Evolutionary conservation across 352 stramenopile species (phyloP).

Genomic region (Blastocystis sp.): DNA sequence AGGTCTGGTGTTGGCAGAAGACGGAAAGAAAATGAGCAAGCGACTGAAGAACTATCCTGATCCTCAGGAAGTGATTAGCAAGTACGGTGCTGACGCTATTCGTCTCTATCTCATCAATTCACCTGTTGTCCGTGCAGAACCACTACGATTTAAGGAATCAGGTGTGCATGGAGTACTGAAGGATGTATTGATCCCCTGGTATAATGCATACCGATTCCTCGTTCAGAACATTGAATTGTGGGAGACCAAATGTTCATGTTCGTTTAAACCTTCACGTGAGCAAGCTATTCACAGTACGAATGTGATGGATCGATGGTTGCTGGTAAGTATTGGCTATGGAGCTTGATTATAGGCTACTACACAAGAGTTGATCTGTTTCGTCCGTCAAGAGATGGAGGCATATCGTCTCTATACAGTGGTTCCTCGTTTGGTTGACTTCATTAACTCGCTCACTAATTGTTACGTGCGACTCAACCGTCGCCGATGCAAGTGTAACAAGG

Average conservation of each 20-base stretch:
- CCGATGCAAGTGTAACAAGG: slow-evolving; percentile 87
- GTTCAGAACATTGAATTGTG: slow-evolving; percentile 85
- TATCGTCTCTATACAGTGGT: slow-evolving; percentile 99
- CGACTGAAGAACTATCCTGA: slow-evolving; percentile 96
- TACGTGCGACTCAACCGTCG: slow-evolving; percentile 96
- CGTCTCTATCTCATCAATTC: slow-evolving; percentile 99
- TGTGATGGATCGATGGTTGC: slow-evolving; percentile 97
- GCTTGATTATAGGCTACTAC: slow-evolving; percentile 74
- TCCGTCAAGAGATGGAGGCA: slow-evolving; percentile 90
- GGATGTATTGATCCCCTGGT: slow-evolving; percentile 96
- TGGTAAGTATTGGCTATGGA: slow-evolving; percentile 63
- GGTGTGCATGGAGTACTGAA: slow-evolving; percentile 92
- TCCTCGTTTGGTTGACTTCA: slow-evolving; percentile 90
- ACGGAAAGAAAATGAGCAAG: slow-evolving; percentile 99
- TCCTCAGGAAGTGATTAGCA: slow-evolving; percentile 82
- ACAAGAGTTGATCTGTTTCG: slow-evolving; percentile 92
- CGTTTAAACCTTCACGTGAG: slow-evolving; percentile 81
- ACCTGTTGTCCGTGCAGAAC: slow-evolving; percentile 93
- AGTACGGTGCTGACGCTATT: slow-evolving; percentile 93
- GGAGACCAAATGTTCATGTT: slow-evolving; percentile 74
- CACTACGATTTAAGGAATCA: slow-evolving; percentile 87
- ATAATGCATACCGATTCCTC: slow-evolving; percentile 98
- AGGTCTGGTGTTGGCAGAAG: slow-evolving; percentile 88
- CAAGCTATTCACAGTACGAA: slow-evolving; percentile 83
- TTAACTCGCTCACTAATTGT: slow-evolving; percentile 96